Conservation (phyloP, 2,329 filamentous ascomycete species). For the Alternaria dauci region DNA sequence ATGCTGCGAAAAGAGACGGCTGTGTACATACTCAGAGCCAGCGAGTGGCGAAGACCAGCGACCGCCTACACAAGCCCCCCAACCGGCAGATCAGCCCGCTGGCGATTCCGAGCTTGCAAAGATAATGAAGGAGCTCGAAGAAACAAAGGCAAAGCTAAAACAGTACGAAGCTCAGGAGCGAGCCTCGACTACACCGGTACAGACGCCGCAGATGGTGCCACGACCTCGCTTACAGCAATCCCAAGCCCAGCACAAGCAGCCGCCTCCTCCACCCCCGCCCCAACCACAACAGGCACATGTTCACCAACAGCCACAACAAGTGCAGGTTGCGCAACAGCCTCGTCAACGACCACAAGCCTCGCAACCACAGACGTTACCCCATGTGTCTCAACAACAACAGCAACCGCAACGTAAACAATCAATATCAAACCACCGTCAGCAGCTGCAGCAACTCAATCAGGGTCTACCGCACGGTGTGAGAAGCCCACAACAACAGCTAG, state of each 20-base stretch:
- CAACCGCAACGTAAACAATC: conserved; percentile 24
- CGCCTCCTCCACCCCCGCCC: conserved; percentile 22
- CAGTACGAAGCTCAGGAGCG: conserved; percentile 46
- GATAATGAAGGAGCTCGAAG: conserved; percentile 48
- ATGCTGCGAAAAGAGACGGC: conserved; percentile 46
- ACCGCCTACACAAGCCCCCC: conserved; percentile 20
- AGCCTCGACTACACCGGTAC: conserved; percentile 36
- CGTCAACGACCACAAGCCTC: conserved; percentile 22
- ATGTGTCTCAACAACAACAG: conserved; percentile 23
- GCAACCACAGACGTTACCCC: conserved; percentile 19
- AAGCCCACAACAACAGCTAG: conserved; percentile 33
- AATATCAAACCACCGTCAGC: conserved; percentile 30
- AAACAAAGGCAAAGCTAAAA: conserved; percentile 48
- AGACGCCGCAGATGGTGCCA: conserved; percentile 32
- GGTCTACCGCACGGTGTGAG: conserved; percentile 12
- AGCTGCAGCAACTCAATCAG: conserved; percentile 36
- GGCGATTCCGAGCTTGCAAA: conserved; percentile 44
- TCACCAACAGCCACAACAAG: conserved; percentile 25
- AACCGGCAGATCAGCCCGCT: conserved; percentile 28
- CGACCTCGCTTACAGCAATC: conserved; percentile 28
- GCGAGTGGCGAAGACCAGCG: conserved; percentile 28
- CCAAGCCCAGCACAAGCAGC: conserved; percentile 17
- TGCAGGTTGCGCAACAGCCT: conserved; percentile 12
- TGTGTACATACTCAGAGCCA: conserved; percentile 44
- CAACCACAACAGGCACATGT: conserved; percentile 18